Conservation (phyloP, 805 yeast genomes). For the Grigorovia jiainica region DNA sequence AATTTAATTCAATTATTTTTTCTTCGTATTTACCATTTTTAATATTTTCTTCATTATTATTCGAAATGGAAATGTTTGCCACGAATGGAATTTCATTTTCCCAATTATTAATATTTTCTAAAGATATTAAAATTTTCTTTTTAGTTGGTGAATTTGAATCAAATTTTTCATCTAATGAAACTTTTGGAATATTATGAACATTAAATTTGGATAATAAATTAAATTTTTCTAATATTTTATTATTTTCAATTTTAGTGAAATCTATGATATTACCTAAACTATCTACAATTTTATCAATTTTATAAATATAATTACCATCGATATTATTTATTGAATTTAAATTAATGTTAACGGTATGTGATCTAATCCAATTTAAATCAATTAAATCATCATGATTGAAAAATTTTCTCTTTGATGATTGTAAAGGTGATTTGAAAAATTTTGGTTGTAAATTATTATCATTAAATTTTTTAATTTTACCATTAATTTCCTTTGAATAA, state of each 20-base stretch:
- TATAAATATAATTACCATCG: conserved; percentile 47
- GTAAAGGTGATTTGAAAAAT: conserved; percentile 41
- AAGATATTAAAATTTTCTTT: conserved; percentile 27
- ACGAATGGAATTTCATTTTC: conserved; percentile 27
- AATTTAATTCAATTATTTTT: conserved; percentile 20
- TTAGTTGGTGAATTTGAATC: conserved; percentile 31
- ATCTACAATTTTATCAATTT: conserved; percentile 50
- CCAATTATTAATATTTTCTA: conserved; percentile 22
- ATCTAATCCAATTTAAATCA: conserved; percentile 36
- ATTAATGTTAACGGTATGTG: conserved; percentile 34
- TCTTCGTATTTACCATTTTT: conserved; percentile 9
- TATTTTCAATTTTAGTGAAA: conserved; percentile 27
- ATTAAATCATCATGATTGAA: conserved; percentile 28
- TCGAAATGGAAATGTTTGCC: conserved; percentile 27
- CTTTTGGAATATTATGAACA: conserved; percentile 48
- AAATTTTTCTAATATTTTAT: conserved; percentile 18
- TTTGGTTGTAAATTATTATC: conserved; percentile 45
- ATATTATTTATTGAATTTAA: conserved; percentile 34
- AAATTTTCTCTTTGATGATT: conserved; percentile 10
- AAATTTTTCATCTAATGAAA: conserved; percentile 36
- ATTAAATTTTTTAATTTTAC: conserved; percentile 18
- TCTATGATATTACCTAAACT: conserved; percentile 55
- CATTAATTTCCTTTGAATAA: conserved; percentile 41
- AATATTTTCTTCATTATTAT: too few species aligned
- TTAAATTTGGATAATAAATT: conserved; percentile 37